Evolutionary conservation across 208 protist species (phyloP).

Genomic region (Herpetomonas tarakana): DNA sequence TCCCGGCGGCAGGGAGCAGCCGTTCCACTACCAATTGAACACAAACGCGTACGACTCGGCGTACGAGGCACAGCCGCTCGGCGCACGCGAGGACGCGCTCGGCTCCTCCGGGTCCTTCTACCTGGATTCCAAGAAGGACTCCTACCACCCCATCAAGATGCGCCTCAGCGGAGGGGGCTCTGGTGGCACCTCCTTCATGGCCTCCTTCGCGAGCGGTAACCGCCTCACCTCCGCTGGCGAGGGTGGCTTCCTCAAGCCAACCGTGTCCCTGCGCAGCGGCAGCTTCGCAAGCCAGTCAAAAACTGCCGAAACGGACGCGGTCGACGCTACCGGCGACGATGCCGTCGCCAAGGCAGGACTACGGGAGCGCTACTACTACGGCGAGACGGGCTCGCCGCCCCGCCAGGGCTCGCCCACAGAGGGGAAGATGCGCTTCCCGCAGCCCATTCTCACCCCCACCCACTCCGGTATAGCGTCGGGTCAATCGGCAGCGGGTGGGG

Average conservation of each 20-base stretch:
- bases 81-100: not conserved
- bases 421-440: no score
- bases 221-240: not conserved
- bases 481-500: no score
- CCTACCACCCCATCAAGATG: not conserved
- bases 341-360: not conserved
- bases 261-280: not conserved
- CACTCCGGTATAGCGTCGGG: no score
- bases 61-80: not conserved
- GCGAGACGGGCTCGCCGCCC: no score
- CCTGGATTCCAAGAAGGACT: not conserved
- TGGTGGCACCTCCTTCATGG: not conserved
- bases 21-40: not conserved
- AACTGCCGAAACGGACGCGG: not conserved
- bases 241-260: not conserved
- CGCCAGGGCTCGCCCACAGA: no score
- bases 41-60: slow-evolving; percentile 7
- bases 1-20: not conserved
- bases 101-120: not conserved
- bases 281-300: no score
- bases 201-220: slow-evolving; percentile 1
- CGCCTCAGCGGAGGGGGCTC: not conserved
- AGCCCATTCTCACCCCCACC: no score
- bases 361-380: not conserved
- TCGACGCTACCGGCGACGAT: not conserved